These are phyloP conservation scores for Tylopilus sp. DNA, from an alignment of 1,284 basidiomycete species.

Conservation along the genomic window DNA sequence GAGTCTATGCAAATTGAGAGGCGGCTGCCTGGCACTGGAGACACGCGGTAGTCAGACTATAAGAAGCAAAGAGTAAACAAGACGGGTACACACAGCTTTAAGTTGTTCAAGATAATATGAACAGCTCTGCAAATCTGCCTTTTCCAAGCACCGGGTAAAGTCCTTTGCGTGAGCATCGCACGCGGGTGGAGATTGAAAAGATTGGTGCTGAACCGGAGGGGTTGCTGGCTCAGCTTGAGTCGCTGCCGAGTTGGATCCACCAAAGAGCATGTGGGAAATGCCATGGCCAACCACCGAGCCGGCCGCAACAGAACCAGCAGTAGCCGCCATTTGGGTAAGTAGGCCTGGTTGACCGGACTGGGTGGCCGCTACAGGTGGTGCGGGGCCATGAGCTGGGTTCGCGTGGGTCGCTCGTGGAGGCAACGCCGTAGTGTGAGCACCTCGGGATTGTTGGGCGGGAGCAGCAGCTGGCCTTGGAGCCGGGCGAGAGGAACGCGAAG, in stretches of 20 bases:
- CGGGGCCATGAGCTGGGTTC: slow-evolving; percentile 43
- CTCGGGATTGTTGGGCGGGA: slow-evolving; percentile 31
- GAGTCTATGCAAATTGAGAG: slow-evolving; percentile 49
- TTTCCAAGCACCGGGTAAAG: slow-evolving; percentile 75
- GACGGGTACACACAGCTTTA: slow-evolving; percentile 60
- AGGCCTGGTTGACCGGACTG: slow-evolving; percentile 55
- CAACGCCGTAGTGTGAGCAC: slow-evolving; percentile 31
- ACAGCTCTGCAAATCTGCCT: slow-evolving; percentile 70
- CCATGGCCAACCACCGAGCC: slow-evolving; percentile 85
- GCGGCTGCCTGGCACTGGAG: slow-evolving; percentile 74
- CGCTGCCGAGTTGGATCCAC: slow-evolving; percentile 47
- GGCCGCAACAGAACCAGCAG: slow-evolving; percentile 82
- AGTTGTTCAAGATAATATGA: slow-evolving; percentile 82
- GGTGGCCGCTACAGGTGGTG: slow-evolving; percentile 31
- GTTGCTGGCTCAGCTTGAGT: slow-evolving; percentile 37
- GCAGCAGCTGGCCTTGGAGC: slow-evolving; percentile 52
- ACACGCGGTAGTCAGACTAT: slow-evolving; percentile 6
- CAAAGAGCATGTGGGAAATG: slow-evolving; percentile 81
- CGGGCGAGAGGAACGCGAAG: slow-evolving; percentile 59
- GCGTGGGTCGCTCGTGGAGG: slow-evolving; percentile 36
- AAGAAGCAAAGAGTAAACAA: background rate
- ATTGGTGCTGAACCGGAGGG: slow-evolving; percentile 39
- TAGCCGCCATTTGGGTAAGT: slow-evolving; percentile 82
- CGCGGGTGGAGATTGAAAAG: slow-evolving; percentile 40
- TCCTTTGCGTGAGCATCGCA: slow-evolving; percentile 77